These are phyloP conservation scores for Daldinia decipiens DNA, from an alignment of 495 filamentous ascomycete genomes.

Conservation along the genomic window DNA sequence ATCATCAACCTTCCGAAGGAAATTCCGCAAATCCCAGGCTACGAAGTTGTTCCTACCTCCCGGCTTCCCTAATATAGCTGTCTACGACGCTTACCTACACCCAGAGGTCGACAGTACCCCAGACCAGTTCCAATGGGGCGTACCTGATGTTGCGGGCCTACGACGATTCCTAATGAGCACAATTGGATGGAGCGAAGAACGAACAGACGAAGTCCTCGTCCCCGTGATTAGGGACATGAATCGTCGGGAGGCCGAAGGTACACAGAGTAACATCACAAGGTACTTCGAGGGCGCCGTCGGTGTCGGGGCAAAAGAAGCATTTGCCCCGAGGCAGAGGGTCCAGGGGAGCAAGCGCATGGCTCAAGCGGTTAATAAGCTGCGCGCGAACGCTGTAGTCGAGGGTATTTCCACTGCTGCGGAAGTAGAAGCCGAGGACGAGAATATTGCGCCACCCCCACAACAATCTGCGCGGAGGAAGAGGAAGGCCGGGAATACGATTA, in stretches of 20 bases:
- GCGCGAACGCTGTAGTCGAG: slow-evolving; percentile 48
- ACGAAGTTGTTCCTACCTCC: slow-evolving; percentile 86
- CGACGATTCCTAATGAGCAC: slow-evolving; percentile 90
- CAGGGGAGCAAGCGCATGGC: slow-evolving; percentile 84
- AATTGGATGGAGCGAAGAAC: slow-evolving; percentile 89
- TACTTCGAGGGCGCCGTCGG: slow-evolving; percentile 70
- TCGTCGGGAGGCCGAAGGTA: slow-evolving; percentile 82
- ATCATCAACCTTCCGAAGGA: slow-evolving; percentile 74
- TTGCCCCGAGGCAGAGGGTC: slow-evolving; percentile 77
- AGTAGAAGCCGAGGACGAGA: slow-evolving; percentile 37
- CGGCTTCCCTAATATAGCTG: slow-evolving; percentile 77
- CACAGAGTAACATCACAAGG: slow-evolving; percentile 94
- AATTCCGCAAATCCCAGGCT: slow-evolving; percentile 77
- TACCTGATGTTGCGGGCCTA: slow-evolving; percentile 88
- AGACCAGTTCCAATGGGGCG: slow-evolving; percentile 90
- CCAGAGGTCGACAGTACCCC: slow-evolving; percentile 85
- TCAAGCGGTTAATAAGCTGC: slow-evolving; percentile 76
- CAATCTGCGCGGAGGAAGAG: slow-evolving; percentile 37
- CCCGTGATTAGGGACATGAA: slow-evolving; percentile 97
- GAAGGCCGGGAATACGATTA: slow-evolving; percentile 36
- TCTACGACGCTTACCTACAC: slow-evolving; percentile 81
- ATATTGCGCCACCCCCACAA: not conserved
- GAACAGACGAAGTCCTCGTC: slow-evolving; percentile 93
- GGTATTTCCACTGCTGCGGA: slow-evolving; percentile 9
- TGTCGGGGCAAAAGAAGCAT: slow-evolving; percentile 65